A percentile compares a stretch with the other conserved stretches of the same genome.
These are phyloP conservation scores for Leccinum arenicola DNA, from an alignment of 768 basidiomycete genomes.

Conservation along the genomic window DNA sequence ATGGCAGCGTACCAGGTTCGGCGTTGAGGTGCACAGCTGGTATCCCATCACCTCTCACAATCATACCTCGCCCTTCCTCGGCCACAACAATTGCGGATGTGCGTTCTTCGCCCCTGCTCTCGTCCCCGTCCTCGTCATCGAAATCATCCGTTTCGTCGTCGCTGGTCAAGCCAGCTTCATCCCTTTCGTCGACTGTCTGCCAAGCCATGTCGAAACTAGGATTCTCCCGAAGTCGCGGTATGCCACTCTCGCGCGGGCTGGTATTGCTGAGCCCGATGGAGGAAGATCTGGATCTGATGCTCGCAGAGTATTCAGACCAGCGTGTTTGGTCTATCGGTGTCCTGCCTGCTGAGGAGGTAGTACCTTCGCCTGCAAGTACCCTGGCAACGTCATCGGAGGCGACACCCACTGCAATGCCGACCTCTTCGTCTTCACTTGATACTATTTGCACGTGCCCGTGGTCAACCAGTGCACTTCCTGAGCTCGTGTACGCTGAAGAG, in stretches of 20 bases:
- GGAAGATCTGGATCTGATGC: conserved; percentile 67
- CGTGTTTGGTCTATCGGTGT: conserved; percentile 60
- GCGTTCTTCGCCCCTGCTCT: conserved; percentile 61
- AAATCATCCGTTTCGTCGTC: conserved; percentile 50
- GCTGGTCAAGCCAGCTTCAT: conserved; percentile 59
- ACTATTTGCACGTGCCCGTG: conserved; percentile 65
- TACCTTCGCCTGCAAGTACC: conserved; percentile 53
- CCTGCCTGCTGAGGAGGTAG: conserved; percentile 44
- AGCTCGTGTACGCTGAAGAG: conserved; percentile 76
- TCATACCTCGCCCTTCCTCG: conserved; percentile 82
- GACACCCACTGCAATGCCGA: conserved; percentile 53
- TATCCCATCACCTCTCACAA: conserved; percentile 66
- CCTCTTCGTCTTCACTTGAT: conserved; percentile 55
- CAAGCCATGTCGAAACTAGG: conserved; percentile 77
- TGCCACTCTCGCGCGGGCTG: conserved; percentile 37
- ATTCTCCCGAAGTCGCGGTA: conserved; percentile 54
- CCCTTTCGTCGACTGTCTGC: conserved; percentile 70
- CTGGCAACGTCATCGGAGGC: conserved; percentile 64
- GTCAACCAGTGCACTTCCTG: conserved; percentile 62
- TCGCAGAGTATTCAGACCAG: conserved; percentile 73
- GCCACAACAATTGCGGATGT: conserved; percentile 77
- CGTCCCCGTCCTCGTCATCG: conserved; percentile 48
- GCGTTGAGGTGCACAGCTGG: conserved; percentile 63
- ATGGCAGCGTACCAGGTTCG: conserved; percentile 58
- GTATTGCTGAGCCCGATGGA: conserved; percentile 51